Percentiles rank a stretch among this genome's conserved stretches.
phyloP scores from a whole-genome alignment of 108 stramenopile species.

The Fragilaria crotonensis region DNA sequence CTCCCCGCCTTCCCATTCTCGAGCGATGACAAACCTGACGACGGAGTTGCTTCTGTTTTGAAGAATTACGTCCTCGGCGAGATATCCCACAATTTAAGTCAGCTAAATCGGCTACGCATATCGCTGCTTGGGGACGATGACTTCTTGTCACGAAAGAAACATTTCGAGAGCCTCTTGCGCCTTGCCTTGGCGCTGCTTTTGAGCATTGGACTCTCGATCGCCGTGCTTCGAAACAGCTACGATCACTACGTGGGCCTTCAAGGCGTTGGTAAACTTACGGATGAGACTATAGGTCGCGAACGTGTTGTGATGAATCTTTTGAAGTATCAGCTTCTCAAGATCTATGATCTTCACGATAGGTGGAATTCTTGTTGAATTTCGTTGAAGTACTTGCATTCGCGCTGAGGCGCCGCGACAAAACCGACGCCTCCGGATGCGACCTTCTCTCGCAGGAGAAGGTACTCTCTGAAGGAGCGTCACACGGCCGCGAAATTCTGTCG shows the following conservation, averaged over 20 bases:
- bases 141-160: neutral
- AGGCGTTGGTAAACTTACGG: no score
- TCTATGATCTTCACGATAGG: conserved; percentile 12
- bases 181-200: conserved; percentile 16
- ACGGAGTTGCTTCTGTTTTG: neutral
- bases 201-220: conserved; percentile 11
- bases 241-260: conserved; percentile 10
- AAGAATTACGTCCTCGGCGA: neutral
- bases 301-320: conserved; percentile 9
- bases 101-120: neutral
- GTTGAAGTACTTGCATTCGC: neutral
- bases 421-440: neutral
- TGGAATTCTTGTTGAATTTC: neutral
- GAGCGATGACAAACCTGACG: neutral
- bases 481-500: neutral
- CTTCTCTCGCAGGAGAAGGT: neutral
- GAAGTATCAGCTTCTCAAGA: conserved; percentile 21
- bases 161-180: neutral
- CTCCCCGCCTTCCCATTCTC: conserved; percentile 2
- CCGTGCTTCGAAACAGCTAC: conserved; percentile 18
- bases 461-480: neutral
- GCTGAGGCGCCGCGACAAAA: neutral
- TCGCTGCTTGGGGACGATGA: neutral
- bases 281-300: neutral
- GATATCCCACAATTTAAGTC: neutral